These are phyloP conservation scores for Ustilago hordei DNA, from an alignment of 1,284 basidiomycete species.

Conservation along the genomic window DNA sequence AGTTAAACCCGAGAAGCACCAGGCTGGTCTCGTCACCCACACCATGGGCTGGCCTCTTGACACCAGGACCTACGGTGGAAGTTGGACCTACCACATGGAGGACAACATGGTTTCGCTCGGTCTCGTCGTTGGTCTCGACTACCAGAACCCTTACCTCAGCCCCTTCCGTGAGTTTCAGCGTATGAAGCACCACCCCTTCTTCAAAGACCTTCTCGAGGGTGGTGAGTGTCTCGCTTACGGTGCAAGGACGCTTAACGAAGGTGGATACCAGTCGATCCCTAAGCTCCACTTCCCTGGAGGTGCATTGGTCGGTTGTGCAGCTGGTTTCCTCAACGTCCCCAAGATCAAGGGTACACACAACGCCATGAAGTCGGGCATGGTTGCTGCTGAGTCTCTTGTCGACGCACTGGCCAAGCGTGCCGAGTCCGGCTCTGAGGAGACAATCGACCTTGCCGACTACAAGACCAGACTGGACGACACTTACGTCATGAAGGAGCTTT, in stretches of 20 bases:
- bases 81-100: conserved; percentile 96
- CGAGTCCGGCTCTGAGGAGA: conserved; percentile 64
- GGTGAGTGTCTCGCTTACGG: conserved; percentile 88
- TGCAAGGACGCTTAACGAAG: conserved; percentile 91
- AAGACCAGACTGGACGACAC: conserved; percentile 80
- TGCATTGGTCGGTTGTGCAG: conserved; percentile 92
- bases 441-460: conserved; percentile 82
- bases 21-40: conserved; percentile 88
- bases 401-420: conserved; percentile 73
- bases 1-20: conserved; percentile 80
- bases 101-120: conserved; percentile 91
- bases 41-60: conserved; percentile 94
- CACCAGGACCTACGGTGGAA: conserved; percentile 88
- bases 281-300: conserved; percentile 94
- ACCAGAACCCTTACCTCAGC: conserved; percentile 90
- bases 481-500: conserved; percentile 88
- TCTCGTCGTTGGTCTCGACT: conserved; percentile 93
- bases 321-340: conserved; percentile 92
- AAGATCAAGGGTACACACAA: conserved; percentile 99
- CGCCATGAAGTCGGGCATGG: conserved; percentile 99
- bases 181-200: conserved; percentile 97
- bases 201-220: conserved; percentile 82
- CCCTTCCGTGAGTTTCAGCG: conserved; percentile 95
- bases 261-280: conserved; percentile 92
- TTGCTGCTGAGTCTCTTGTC: conserved; percentile 90